Evolutionary conservation across 2,329 filamentous ascomycete species (phyloP), one percentile per base, ranked within the genome.

Genomic region (Periconia macrospinosa): DNA sequence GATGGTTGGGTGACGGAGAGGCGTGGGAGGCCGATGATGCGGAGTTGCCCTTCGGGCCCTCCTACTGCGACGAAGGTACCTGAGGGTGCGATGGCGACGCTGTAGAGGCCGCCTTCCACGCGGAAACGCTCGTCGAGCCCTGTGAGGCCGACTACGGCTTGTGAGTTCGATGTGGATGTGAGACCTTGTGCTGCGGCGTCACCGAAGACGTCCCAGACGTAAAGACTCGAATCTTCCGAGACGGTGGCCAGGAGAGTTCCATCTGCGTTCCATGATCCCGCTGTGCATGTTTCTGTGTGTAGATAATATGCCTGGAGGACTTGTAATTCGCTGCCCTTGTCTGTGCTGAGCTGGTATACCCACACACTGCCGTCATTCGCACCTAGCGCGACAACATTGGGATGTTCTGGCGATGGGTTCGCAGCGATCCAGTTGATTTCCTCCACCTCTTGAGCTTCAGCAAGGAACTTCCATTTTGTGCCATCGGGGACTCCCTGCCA

Each of bases 261-360:
- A 71, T 97, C 92, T 5, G 90, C 83, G 0, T 91, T 91, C 92
- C 94, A 99, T 1, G 89, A 82, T 54, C 94, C 94, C 8, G 92
- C 93, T 1, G 94, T 97, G 76, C 90, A 95, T 27, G 90, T 78
- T 17, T 78, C 88, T 2, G 90, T 93, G 78, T 97, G 94, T 23
- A 95, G 82, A 80, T 96, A 97, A 78, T 94, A 97, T 23, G 89
- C 89, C 78, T 96, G 91, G 6, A 95, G 83, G 68, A 97, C 94
- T 65, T 88, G 86, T 49, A 97, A 81, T 8, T 90, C 81, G 30
- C 77, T 78, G 14, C 79, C 75, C 35, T 79, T 75, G 33, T 90
- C 50, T 80, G 79, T 30, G 83, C 78, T 72, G 92, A 97, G 82
- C n/a, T 86, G 87, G 78, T 97, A 96, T 10, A 99, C 89, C 94